Conservation (phyloP, 1,284 basidiomycete genomes). For the Irpex rosettiformis region DNA sequence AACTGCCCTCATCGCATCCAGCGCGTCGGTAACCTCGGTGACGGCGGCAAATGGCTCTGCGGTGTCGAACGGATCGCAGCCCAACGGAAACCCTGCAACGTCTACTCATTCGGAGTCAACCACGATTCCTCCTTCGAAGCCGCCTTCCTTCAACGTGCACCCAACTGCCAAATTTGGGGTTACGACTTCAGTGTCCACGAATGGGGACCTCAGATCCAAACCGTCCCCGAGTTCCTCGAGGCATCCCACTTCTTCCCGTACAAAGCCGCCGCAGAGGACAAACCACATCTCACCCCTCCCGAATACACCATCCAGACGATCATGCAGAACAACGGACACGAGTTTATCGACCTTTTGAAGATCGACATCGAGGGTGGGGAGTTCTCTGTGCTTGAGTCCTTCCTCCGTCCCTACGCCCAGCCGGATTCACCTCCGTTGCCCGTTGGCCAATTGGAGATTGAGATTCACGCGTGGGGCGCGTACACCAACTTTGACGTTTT, state of each 20-base stretch:
- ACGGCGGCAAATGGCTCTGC: constrained; percentile 69
- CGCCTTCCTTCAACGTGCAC: constrained; percentile 37
- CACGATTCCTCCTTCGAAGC: constrained; percentile 51
- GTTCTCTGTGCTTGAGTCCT: constrained; percentile 35
- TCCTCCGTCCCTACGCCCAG: constrained; percentile 28
- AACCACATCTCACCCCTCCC: constrained; percentile 31
- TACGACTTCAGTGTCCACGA: constrained; percentile 48
- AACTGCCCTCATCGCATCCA: constrained; percentile 62
- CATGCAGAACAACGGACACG: constrained; percentile 43
- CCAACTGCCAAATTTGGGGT: constrained; percentile 43
- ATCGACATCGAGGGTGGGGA: constrained; percentile 47
- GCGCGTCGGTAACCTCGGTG: constrained; percentile 57
- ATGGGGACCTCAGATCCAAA: constrained; percentile 45
- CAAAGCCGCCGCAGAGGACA: constrained; percentile 37
- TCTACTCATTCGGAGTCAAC: constrained; percentile 62
- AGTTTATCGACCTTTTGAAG: constrained; percentile 42
- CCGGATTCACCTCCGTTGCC: constrained; percentile 20
- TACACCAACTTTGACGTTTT: constrained; percentile 30
- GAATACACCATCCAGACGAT: constrained; percentile 42
- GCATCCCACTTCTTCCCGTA: constrained; percentile 42
- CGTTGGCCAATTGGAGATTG: constrained; percentile 36
- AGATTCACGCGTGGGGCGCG: constrained; percentile 30
- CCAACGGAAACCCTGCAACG: constrained; percentile 47
- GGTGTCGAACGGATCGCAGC: constrained; percentile 51
- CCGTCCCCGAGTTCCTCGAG: constrained; percentile 24